phyloP scores from a whole-genome alignment of 176 grass and related monocot genomes.

The Rhynchospora pubera region DNA sequence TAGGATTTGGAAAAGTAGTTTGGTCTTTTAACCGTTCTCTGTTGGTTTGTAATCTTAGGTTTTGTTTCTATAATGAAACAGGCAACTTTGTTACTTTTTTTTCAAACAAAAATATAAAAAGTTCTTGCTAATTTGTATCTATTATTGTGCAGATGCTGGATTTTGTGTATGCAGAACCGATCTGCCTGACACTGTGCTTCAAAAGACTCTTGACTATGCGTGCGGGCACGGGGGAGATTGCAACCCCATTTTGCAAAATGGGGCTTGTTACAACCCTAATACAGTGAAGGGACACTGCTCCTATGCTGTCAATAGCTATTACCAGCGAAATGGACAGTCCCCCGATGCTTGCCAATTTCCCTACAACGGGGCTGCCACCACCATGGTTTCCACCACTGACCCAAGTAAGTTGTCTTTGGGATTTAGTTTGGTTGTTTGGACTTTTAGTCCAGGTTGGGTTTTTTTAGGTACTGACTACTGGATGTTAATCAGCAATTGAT shows the following conservation, averaged over 20 bases:
- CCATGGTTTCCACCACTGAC: conserved; percentile 31
- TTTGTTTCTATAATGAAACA: too few species aligned
- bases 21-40: too few species aligned
- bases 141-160: conserved; percentile 35
- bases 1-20: too few species aligned
- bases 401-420: conserved; percentile 38
- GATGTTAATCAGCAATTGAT: neutral
- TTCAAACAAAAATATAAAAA: too few species aligned
- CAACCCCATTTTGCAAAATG: conserved; percentile 43
- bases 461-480: neutral
- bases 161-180: conserved; percentile 73
- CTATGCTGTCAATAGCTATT: conserved; percentile 94
- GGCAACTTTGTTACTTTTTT: too few species aligned
- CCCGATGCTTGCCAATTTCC: conserved; percentile 54
- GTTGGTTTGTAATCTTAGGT: too few species aligned
- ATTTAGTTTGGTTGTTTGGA: neutral
- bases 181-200: conserved; percentile 31
- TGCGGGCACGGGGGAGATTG: conserved; percentile 75
- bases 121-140: neutral
- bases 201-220: conserved; percentile 79
- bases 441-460: neutral
- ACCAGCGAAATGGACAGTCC: conserved; percentile 61
- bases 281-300: conserved; percentile 72
- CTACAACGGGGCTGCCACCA: conserved; percentile 16
- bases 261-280: conserved; percentile 56